Evolutionary conservation across 768 basidiomycete species (phyloP).

Genomic region (Naematelia encephala): DNA sequence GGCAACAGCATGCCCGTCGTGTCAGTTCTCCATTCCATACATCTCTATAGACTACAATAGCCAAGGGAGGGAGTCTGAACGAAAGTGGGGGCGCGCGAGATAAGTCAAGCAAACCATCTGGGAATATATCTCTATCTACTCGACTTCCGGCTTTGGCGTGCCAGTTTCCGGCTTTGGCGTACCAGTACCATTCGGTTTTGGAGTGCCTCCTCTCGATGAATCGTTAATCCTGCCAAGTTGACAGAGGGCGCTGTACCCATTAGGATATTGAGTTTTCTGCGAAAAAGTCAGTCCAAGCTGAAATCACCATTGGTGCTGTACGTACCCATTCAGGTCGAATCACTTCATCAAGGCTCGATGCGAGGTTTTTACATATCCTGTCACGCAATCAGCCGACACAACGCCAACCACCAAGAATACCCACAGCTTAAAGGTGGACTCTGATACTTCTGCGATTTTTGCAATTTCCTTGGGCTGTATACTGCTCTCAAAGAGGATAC

Average conservation of each 20-base stretch:
- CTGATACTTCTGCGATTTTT: conserved; percentile 86
- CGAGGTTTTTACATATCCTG: conserved; percentile 40
- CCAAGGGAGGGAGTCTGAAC: no score
- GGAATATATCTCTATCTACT: background rate
- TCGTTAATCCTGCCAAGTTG: conserved; percentile 22
- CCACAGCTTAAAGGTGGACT: conserved; percentile 81
- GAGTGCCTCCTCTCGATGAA: background rate
- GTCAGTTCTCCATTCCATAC: no score
- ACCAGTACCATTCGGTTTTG: background rate
- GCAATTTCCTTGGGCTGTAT: conserved; percentile 83
- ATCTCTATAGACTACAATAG: no score
- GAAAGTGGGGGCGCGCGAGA: no score
- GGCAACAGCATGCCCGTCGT: no score
- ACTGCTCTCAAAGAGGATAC: conserved; percentile 68
- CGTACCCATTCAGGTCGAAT: conserved; percentile 46
- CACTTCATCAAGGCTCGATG: conserved; percentile 35
- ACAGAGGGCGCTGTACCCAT: conserved; percentile 27
- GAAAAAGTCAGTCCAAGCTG: conserved; percentile 3
- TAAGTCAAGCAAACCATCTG: no score
- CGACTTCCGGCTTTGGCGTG: background rate
- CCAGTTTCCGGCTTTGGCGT: background rate
- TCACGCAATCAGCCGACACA: background rate
- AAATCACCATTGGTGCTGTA: background rate
- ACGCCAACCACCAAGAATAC: conserved; percentile 1
- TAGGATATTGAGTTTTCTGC: conserved; percentile 26